Conservation (phyloP, 768 basidiomycete genomes). For the Daedaleopsis nitida region DNA sequence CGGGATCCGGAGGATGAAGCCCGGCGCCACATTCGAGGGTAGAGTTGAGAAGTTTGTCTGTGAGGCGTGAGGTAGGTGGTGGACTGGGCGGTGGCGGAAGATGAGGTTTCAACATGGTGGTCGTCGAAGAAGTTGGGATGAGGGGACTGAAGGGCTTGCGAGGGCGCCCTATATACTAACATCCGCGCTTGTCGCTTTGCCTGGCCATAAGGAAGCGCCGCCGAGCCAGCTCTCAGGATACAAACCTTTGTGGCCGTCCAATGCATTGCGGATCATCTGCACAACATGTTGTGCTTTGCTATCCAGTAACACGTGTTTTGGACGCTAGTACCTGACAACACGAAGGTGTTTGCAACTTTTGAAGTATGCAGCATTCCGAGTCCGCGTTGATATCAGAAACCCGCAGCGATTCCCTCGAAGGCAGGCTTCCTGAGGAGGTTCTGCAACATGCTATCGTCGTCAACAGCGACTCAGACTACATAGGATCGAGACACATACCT, state of each 20-base stretch:
- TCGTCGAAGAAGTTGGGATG: too few relatives aligned
- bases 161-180: too few relatives aligned
- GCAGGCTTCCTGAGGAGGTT: conserved; percentile 30
- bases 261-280: not conserved
- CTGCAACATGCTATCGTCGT: conserved; percentile 8
- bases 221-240: too few relatives aligned
- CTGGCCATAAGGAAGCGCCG: too few relatives aligned
- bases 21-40: too few relatives aligned
- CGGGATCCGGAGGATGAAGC: not conserved
- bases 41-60: not conserved
- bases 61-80: not conserved
- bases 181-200: too few relatives aligned
- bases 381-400: conserved; percentile 15
- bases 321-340: too few relatives aligned
- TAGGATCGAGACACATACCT: conserved; percentile 14
- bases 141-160: too few relatives aligned
- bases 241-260: too few relatives aligned
- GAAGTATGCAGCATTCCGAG: too few relatives aligned
- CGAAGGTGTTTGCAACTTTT: not conserved
- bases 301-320: too few relatives aligned
- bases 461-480: not conserved
- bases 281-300: too few relatives aligned
- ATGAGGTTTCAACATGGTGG: not conserved
- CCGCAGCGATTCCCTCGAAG: conserved; percentile 29
- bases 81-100: not conserved